These are phyloP conservation scores for Dactylonectria macrodidyma DNA, from an alignment of 2,329 filamentous ascomycete species.

Conservation along the genomic window DNA sequence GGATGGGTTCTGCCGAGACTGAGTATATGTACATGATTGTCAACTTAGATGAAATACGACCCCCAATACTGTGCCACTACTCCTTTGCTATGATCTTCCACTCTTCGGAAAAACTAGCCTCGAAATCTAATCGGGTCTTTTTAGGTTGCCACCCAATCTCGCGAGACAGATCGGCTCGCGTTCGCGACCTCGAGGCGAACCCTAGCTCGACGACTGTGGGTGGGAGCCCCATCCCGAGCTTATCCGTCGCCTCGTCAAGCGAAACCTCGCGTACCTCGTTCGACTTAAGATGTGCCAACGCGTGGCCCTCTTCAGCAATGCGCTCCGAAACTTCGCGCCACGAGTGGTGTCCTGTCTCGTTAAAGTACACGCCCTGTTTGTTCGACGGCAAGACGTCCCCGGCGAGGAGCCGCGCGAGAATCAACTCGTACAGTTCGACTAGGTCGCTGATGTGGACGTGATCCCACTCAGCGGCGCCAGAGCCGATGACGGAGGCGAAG, in stretches of 20 bases:
- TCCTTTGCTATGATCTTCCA: conserved; percentile 18
- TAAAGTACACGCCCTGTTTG: conserved; percentile 60
- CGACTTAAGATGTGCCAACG: conserved; percentile 50
- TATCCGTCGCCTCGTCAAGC: conserved; percentile 47
- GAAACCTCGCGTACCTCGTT: conserved; percentile 44
- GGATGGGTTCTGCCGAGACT: too few relatives aligned
- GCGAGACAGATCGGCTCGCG: conserved; percentile 43
- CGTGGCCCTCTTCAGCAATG: conserved; percentile 52
- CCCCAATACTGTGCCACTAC: too few relatives aligned
- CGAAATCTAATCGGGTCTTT: conserved; percentile 48
- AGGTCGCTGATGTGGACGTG: conserved; percentile 63
- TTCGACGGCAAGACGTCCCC: conserved; percentile 52
- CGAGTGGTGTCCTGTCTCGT: conserved; percentile 54
- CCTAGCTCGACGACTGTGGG: conserved; percentile 50
- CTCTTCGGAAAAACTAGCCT: conserved; percentile 41
- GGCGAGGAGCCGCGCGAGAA: conserved; percentile 52
- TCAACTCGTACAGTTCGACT: conserved; percentile 56
- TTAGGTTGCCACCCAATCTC: conserved; percentile 52
- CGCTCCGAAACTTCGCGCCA: conserved; percentile 57
- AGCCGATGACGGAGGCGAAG: conserved; percentile 48
- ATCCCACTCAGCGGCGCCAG: conserved; percentile 56
- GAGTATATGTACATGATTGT: too few relatives aligned
- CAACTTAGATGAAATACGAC: too few relatives aligned
- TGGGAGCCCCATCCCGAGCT: conserved; percentile 35
- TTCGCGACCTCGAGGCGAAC: conserved; percentile 47